phyloP scores from a whole-genome alignment of 2,329 filamentous ascomycete genomes.

The Fusarium sp. region DNA sequence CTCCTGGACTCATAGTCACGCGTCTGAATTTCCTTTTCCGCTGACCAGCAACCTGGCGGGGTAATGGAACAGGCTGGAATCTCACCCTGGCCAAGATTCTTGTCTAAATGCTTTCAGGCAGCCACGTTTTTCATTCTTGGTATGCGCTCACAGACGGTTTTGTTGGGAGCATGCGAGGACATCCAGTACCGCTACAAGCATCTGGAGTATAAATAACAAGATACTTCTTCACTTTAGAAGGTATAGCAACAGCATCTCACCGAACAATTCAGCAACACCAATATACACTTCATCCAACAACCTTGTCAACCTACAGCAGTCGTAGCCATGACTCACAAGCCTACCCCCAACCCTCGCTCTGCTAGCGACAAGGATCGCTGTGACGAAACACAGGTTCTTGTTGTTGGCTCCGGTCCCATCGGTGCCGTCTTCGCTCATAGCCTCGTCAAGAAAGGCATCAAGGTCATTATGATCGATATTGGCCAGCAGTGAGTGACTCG shows the following conservation, averaged over 20 bases:
- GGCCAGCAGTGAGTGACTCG: constrained; percentile 1
- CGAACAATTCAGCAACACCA: fast-evolving
- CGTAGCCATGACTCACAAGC: neutral
- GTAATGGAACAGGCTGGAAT: no score
- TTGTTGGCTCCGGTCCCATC: constrained; percentile 11
- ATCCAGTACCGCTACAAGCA: no score
- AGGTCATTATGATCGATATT: constrained; percentile 12
- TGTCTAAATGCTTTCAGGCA: no score
- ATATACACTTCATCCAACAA: neutral
- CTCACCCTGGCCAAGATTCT: neutral
- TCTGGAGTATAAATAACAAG: no score
- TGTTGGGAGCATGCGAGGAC: no score
- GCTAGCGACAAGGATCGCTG: neutral
- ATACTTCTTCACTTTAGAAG: no score
- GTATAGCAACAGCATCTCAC: no score
- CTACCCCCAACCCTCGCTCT: neutral
- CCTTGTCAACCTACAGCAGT: neutral
- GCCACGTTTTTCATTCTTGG: no score
- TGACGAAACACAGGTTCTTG: neutral
- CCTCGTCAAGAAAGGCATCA: constrained; percentile 2
- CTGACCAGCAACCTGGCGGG: no score
- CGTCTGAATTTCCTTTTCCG: no score
- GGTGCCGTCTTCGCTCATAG: constrained; percentile 9
- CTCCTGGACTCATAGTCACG: no score
- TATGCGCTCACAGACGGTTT: no score